Evolutionary conservation across 768 basidiomycete genomes (phyloP), one percentile per base, ranked within the genome.

Genomic region (Rhodotorula toruloides): DNA sequence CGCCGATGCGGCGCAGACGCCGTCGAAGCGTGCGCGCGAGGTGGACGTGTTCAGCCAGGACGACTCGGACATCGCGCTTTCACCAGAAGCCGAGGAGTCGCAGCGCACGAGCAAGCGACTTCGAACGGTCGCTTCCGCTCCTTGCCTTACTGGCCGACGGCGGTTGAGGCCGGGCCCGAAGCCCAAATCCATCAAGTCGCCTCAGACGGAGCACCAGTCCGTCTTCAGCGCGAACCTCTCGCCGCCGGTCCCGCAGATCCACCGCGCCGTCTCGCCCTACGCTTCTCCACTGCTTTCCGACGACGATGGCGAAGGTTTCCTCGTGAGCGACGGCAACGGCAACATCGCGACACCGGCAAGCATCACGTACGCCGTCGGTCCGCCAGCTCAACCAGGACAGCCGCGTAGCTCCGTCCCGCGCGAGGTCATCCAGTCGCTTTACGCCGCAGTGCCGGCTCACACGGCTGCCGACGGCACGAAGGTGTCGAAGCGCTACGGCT

Each of bases 151-250:
- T 2, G 44, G 52, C 1, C 44, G n/a, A n/a, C n/a, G 76, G 43
- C 68, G 76, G 19, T 54, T 79, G 44, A 69, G 75, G 40, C 78
- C 78, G 2, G 78, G 78, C 8, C 78, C 78, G 25, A 74, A 74
- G 39, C 77, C 78, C 4, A 78, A 78, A 63, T 65, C 40, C 31
- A 39, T 68, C 46, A 77, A 76, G 63, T 74, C 76, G 19, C 76
- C 76, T 11, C 68, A 68, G 57, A 68, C 72, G 64, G 55, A 70
- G 63, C 70, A 68, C 61, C 52, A 72, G 44, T 66, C 66, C 2
- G 54, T 68, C 39, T 74, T 74, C 49, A 61, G 57, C 34, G 65
- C 70, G 10, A 54, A 53, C 22, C 63, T 68, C 5, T 69, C 63
- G 19, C 65, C 69, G 13, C 65, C 62, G 43, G 43, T 69, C 25